Conservation (phyloP, 2,329 filamentous ascomycete genomes). For the Talaromyces sp. region DNA sequence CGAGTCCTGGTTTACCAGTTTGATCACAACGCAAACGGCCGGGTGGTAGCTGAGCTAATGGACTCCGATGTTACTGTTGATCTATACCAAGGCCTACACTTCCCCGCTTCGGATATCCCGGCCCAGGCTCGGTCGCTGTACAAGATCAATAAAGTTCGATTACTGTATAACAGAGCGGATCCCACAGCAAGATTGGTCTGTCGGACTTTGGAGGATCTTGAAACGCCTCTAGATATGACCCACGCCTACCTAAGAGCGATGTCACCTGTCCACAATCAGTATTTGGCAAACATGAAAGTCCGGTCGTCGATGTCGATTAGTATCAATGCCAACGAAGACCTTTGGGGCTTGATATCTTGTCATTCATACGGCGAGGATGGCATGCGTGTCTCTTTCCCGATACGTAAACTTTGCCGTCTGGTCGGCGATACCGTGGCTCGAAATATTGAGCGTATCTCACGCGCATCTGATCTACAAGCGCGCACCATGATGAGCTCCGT, state of each 20-base stretch:
- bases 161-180: slow-evolving; percentile 82
- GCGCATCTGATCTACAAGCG: slow-evolving; percentile 79
- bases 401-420: slow-evolving; percentile 87
- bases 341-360: slow-evolving; percentile 88
- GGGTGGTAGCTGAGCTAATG: slow-evolving; percentile 84
- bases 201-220: slow-evolving; percentile 67
- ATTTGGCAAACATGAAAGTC: slow-evolving; percentile 84
- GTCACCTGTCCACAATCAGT: slow-evolving; percentile 89
- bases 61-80: slow-evolving; percentile 81
- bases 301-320: slow-evolving; percentile 95
- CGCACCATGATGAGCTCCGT: slow-evolving; percentile 87
- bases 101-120: slow-evolving; percentile 84
- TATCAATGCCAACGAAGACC: slow-evolving; percentile 79
- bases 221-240: slow-evolving; percentile 74
- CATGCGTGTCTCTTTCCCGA: slow-evolving; percentile 88
- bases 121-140: slow-evolving; percentile 84
- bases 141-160: slow-evolving; percentile 83
- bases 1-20: slow-evolving; percentile 95
- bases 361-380: slow-evolving; percentile 80
- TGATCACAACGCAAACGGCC: slow-evolving; percentile 77
- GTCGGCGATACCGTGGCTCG: slow-evolving; percentile 83
- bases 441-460: slow-evolving; percentile 85
- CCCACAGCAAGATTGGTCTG: slow-evolving; percentile 81
- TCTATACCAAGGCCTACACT: slow-evolving; percentile 83
- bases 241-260: slow-evolving; percentile 77